Percentiles rank a stretch among this genome's conserved stretches.
These are phyloP conservation scores for Penicillium sp. DNA, from an alignment of 2,329 filamentous ascomycete genomes.

Conservation along the genomic window DNA sequence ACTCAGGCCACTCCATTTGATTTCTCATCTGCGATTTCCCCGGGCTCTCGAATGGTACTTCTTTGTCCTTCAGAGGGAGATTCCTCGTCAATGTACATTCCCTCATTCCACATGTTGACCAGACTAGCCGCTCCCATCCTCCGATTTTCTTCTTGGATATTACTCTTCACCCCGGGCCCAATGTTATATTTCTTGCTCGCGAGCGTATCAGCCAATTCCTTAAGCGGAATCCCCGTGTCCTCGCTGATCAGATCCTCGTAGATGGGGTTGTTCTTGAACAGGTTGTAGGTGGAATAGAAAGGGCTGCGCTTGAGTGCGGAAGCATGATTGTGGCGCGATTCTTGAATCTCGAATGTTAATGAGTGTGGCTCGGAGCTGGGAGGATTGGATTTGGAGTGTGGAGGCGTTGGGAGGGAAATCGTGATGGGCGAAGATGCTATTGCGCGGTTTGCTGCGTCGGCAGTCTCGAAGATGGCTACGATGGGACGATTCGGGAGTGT, in stretches of 20 bases:
- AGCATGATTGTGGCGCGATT: constrained; percentile 33
- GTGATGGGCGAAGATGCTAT: constrained; percentile 35
- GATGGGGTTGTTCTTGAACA: constrained; percentile 24
- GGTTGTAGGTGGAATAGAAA: constrained; percentile 31
- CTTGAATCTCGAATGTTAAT: constrained; percentile 30
- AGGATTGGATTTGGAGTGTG: background rate
- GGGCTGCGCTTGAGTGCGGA: constrained; percentile 33
- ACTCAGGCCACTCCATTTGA: background rate
- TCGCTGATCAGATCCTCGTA: constrained; percentile 31
- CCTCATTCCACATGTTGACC: constrained; percentile 25
- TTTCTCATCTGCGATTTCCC: background rate
- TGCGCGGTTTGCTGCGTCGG: constrained; percentile 36
- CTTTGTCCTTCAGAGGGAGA: background rate
- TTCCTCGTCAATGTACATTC: constrained; percentile 3
- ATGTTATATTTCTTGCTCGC: constrained; percentile 26
- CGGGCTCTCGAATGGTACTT: background rate
- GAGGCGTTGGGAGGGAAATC: constrained; percentile 18
- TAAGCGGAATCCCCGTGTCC: constrained; percentile 27
- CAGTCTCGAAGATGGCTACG: constrained; percentile 40
- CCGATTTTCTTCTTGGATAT: constrained; percentile 21
- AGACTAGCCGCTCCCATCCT: constrained; percentile 30
- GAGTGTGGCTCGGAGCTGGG: background rate
- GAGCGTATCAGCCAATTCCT: constrained; percentile 36
- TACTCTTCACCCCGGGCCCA: constrained; percentile 20
- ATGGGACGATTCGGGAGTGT: constrained; percentile 22